These are phyloP conservation scores for Esteya vermicola DNA, from an alignment of 2,329 filamentous ascomycete species.

Conservation along the genomic window DNA sequence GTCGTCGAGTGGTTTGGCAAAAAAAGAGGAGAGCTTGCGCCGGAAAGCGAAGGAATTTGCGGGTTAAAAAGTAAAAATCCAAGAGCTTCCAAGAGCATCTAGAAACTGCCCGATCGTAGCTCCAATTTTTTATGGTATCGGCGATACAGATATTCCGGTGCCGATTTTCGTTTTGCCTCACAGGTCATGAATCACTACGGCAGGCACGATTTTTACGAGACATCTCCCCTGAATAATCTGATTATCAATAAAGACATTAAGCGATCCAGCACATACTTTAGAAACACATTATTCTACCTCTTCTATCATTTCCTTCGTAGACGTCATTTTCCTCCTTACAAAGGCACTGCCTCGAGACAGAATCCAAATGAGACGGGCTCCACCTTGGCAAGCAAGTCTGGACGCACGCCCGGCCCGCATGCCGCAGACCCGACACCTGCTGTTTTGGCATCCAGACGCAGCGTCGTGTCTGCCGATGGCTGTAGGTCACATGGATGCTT, in stretches of 20 bases:
- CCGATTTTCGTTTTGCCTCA: no score
- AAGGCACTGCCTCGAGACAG: constrained; percentile 16
- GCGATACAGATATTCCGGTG: constrained; percentile 12
- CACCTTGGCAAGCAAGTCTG: constrained; percentile 27
- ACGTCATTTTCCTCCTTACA: neutral
- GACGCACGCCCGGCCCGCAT: constrained; percentile 31
- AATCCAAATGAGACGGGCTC: constrained; percentile 27
- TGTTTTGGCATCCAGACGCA: constrained; percentile 30
- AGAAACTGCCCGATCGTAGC: constrained; percentile 13
- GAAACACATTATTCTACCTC: neutral
- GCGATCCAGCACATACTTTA: no score
- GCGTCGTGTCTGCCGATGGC: constrained; percentile 24
- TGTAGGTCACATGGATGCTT: constrained; percentile 50
- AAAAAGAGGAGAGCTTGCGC: constrained; percentile 4
- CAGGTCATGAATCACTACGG: no score
- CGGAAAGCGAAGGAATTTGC: constrained; percentile 7
- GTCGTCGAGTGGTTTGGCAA: neutral
- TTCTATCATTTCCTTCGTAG: neutral
- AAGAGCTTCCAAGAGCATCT: constrained; percentile 20
- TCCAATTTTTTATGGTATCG: constrained; percentile 13
- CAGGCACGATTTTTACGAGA: no score
- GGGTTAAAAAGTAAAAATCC: constrained; percentile 9
- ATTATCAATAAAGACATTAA: no score
- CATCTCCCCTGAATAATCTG: no score
- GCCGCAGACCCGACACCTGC: constrained; percentile 34